These are phyloP conservation scores for Chlamydomonas asymmetrica DNA, from an alignment of 139 green algal genomes.

Conservation along the genomic window DNA sequence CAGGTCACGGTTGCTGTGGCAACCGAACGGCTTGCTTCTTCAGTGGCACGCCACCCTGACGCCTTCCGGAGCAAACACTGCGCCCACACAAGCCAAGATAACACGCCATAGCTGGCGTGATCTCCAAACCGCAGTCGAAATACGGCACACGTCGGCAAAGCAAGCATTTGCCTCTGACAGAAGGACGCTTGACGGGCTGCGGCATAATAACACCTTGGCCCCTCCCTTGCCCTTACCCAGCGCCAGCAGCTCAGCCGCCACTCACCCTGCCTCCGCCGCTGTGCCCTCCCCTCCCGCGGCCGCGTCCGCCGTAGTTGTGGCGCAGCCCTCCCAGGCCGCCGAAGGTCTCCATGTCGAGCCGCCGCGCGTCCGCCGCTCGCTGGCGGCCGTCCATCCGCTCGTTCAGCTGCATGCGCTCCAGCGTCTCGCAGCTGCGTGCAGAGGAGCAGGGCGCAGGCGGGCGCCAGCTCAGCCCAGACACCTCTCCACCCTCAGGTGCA, in stretches of 20 bases:
- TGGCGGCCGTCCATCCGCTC: slow-evolving; percentile 35
- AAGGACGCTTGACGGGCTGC: too few species aligned
- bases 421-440: slow-evolving; percentile 8
- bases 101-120: not conserved
- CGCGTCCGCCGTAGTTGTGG: slow-evolving; percentile 36
- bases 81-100: not conserved
- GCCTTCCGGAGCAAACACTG: too few species aligned
- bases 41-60: not conserved
- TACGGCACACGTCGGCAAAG: not conserved
- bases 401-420: slow-evolving; percentile 5
- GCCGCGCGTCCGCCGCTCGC: slow-evolving; percentile 65
- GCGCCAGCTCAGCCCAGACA: too few species aligned
- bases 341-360: slow-evolving; percentile 87
- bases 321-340: slow-evolving; percentile 58
- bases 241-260: slow-evolving; percentile 1
- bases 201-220: too few species aligned
- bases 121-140: not conserved
- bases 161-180: not conserved
- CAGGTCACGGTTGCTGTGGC: not conserved
- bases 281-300: slow-evolving; percentile 32
- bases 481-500: too few species aligned
- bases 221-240: not conserved
- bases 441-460: too few species aligned
- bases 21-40: not conserved
- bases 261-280: slow-evolving; percentile 33